Evolutionary conservation across 495 filamentous ascomycete genomes (phyloP).

Genomic region (Tuber magnatum): DNA sequence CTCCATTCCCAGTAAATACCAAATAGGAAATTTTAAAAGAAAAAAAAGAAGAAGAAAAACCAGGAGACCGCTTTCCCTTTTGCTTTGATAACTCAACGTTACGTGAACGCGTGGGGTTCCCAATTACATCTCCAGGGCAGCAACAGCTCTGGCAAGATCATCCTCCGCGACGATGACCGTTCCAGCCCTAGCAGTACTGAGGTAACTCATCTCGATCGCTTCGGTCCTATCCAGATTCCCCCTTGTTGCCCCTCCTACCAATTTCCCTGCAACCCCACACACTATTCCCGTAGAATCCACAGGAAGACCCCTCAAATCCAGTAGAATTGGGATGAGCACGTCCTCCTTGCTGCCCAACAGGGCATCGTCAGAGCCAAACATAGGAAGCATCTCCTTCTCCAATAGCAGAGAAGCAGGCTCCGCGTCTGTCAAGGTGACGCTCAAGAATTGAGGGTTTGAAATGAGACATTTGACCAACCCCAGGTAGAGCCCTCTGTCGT

Average conservation of each 20-base stretch:
- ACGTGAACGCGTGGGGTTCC: not conserved
- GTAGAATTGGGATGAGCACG: constrained; percentile 76
- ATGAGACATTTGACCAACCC: constrained; percentile 63
- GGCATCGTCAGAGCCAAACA: constrained; percentile 55
- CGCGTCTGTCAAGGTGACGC: constrained; percentile 72
- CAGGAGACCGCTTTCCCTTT: not conserved
- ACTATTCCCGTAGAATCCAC: constrained; percentile 90
- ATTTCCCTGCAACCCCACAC: constrained; percentile 75
- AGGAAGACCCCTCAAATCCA: constrained; percentile 73
- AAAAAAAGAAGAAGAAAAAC: not conserved
- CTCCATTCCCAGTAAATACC: not conserved
- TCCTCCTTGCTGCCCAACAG: constrained; percentile 69
- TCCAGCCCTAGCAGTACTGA: constrained; percentile 81
- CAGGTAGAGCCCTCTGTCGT: constrained; percentile 51
- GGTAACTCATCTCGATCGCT: constrained; percentile 75
- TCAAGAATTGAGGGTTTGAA: constrained; percentile 69
- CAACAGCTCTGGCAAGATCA: constrained; percentile 63
- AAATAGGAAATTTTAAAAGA: constrained; percentile 13
- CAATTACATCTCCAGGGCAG: constrained; percentile 51
- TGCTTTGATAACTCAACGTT: constrained; percentile 22
- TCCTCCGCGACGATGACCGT: constrained; percentile 77
- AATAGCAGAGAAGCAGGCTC: constrained; percentile 79
- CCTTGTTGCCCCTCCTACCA: constrained; percentile 52
- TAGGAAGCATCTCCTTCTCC: constrained; percentile 61
- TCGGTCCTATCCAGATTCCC: constrained; percentile 40